These are phyloP conservation scores for Fraxinus paxiana DNA, from an alignment of 305 asterid genomes.

Conservation along the genomic window DNA sequence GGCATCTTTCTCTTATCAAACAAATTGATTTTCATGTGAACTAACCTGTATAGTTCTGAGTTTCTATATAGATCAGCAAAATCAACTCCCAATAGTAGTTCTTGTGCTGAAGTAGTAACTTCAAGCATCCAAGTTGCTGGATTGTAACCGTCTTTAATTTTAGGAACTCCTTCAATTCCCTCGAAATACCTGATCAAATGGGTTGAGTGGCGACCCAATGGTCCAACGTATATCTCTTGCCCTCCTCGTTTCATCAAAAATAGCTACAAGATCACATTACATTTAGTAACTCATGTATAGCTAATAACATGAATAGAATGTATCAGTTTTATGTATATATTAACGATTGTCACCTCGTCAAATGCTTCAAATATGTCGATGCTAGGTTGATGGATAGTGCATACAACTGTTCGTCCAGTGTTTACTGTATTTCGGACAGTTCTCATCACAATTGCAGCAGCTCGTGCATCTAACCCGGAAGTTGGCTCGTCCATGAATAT, in stretches of 20 bases:
- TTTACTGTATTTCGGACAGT: conserved; percentile 35
- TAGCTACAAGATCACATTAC: conserved; percentile 33
- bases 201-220: conserved; percentile 49
- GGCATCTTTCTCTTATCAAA: neutral
- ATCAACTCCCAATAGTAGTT: conserved; percentile 45
- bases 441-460: conserved; percentile 41
- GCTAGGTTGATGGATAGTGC: conserved; percentile 40
- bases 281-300: neutral
- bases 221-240: conserved; percentile 63
- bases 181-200: conserved; percentile 57
- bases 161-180: conserved; percentile 44
- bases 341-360: conserved; percentile 24
- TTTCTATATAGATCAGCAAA: conserved; percentile 48
- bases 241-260: conserved; percentile 70
- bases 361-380: conserved; percentile 39
- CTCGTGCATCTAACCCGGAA: conserved; percentile 37
- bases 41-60: conserved; percentile 46
- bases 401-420: conserved; percentile 37
- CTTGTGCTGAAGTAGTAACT: conserved; percentile 60
- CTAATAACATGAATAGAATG: neutral
- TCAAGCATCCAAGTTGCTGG: conserved; percentile 74
- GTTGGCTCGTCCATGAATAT: conserved; percentile 48
- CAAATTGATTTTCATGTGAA: neutral
- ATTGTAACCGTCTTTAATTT: conserved; percentile 55
- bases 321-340: neutral